Evolutionary conservation across 495 filamentous ascomycete genomes (phyloP).

Genomic region (Trichoderma parareesei): DNA sequence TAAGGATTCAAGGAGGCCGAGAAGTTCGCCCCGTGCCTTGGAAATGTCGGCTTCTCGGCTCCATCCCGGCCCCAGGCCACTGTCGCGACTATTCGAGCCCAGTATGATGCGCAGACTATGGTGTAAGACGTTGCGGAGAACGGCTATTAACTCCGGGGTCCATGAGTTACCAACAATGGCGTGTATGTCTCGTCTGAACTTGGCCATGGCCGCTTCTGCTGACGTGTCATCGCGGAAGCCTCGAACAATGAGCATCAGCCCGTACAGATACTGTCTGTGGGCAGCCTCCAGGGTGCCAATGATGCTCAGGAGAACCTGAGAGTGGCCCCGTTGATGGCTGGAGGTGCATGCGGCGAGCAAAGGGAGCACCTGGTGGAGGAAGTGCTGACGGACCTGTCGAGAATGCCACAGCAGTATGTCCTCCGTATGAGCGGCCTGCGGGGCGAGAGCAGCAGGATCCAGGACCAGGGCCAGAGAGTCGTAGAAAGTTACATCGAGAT

Average conservation of each 20-base stretch:
- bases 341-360: slow-evolving; percentile 31
- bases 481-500: slow-evolving; percentile 29
- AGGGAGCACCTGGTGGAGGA: slow-evolving; percentile 43
- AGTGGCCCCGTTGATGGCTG: slow-evolving; percentile 13
- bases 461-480: slow-evolving; percentile 36
- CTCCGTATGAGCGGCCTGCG: slow-evolving; percentile 37
- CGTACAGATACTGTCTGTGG: slow-evolving; percentile 40
- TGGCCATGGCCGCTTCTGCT: slow-evolving; percentile 31
- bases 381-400: slow-evolving; percentile 43
- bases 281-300: slow-evolving; percentile 43
- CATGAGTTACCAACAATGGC: slow-evolving; percentile 59
- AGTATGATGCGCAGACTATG: slow-evolving; percentile 48
- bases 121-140: slow-evolving; percentile 46
- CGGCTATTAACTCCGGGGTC: slow-evolving; percentile 42
- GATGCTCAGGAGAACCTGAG: slow-evolving; percentile 32
- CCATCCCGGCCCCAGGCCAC: slow-evolving; percentile 13
- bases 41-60: not conserved
- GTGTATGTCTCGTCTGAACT: slow-evolving; percentile 53
- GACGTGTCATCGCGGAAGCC: slow-evolving; percentile 24
- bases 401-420: slow-evolving; percentile 45
- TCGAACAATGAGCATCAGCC: slow-evolving; percentile 35
- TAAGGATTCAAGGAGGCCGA: slow-evolving; percentile 52
- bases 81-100: slow-evolving; percentile 35
- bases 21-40: slow-evolving; percentile 41
- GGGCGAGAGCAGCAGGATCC: slow-evolving; percentile 29